Evolutionary conservation across 495 filamentous ascomycete species (phyloP).

Genomic region (Articulospora tetracladia): DNA sequence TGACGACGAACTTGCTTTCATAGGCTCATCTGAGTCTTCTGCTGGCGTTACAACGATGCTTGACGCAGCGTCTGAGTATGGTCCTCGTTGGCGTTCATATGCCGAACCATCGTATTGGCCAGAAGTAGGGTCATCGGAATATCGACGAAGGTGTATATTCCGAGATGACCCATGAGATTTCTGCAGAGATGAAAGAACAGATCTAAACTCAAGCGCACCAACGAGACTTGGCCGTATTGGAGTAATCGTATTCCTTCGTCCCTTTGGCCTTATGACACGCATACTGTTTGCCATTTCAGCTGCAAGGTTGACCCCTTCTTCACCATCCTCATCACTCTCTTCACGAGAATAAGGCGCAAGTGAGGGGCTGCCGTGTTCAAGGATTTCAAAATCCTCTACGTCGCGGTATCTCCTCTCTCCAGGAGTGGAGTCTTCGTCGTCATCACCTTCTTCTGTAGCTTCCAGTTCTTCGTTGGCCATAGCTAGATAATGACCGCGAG

Average conservation of each 20-base stretch:
- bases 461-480: conserved; percentile 68
- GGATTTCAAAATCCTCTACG: conserved; percentile 62
- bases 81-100: conserved; percentile 11
- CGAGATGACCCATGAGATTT: conserved; percentile 69
- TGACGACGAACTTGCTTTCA: conserved; percentile 1
- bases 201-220: conserved; percentile 89
- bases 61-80: conserved; percentile 18
- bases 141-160: conserved; percentile 64
- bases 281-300: conserved; percentile 89
- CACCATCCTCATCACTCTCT: conserved; percentile 60
- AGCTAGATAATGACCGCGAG: conserved; percentile 68
- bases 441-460: conserved; percentile 64
- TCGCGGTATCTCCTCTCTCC: conserved; percentile 29
- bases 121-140: conserved; percentile 58
- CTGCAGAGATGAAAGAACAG: conserved; percentile 77
- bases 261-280: conserved; percentile 73
- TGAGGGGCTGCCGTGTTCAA: conserved; percentile 52
- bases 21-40: background rate
- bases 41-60: conserved; percentile 16
- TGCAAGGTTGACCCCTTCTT: conserved; percentile 67
- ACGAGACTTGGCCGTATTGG: conserved; percentile 91
- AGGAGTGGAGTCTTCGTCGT: conserved; percentile 53
- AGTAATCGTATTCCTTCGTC: conserved; percentile 69
- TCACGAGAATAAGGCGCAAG: conserved; percentile 2
- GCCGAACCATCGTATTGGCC: conserved; percentile 16